These are phyloP conservation scores for Onygenales sp. DNA, from an alignment of 2,329 filamentous ascomycete species.

Conservation along the genomic window DNA sequence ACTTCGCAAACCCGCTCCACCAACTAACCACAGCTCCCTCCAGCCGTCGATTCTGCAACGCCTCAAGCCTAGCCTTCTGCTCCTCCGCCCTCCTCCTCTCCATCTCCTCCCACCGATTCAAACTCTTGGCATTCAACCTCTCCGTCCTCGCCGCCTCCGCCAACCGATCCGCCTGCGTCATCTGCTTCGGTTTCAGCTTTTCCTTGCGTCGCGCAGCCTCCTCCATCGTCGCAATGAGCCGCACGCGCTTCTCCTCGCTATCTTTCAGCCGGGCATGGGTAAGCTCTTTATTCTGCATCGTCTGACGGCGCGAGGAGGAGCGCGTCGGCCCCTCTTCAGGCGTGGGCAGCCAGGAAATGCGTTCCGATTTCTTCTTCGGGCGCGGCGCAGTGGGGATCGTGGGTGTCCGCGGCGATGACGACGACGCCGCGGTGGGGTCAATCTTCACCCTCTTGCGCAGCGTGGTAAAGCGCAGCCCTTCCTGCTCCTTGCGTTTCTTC, in stretches of 20 bases:
- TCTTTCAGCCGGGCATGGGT: conserved; percentile 40
- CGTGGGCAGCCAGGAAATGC: conserved; percentile 60
- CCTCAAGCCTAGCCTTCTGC: conserved; percentile 71
- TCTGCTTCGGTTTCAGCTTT: conserved; percentile 64
- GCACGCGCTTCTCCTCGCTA: conserved; percentile 38
- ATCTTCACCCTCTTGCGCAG: conserved; percentile 66
- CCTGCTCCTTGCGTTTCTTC: conserved; percentile 74
- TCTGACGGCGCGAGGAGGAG: conserved; percentile 53
- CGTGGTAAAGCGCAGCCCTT: conserved; percentile 52
- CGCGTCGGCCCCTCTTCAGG: conserved; percentile 52
- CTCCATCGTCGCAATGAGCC: conserved; percentile 48
- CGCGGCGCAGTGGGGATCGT: conserved; percentile 27
- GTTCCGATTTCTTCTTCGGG: conserved; percentile 61
- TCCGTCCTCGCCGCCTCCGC: conserved; percentile 76
- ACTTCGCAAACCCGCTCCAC: conserved; percentile 85
- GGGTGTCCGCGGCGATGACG: conserved; percentile 14
- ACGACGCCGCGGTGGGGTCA: conserved; percentile 16
- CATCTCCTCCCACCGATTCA: conserved; percentile 88
- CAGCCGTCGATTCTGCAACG: conserved; percentile 75
- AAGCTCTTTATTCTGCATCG: conserved; percentile 55
- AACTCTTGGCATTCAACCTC: conserved; percentile 75
- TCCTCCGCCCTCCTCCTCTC: conserved; percentile 84
- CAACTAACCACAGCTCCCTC: conserved; percentile 83
- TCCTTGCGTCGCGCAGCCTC: conserved; percentile 54
- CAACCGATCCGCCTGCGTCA: conserved; percentile 81